These are phyloP conservation scores for Pisolithus marmoratus DNA, from an alignment of 768 basidiomycete species.

Conservation along the genomic window DNA sequence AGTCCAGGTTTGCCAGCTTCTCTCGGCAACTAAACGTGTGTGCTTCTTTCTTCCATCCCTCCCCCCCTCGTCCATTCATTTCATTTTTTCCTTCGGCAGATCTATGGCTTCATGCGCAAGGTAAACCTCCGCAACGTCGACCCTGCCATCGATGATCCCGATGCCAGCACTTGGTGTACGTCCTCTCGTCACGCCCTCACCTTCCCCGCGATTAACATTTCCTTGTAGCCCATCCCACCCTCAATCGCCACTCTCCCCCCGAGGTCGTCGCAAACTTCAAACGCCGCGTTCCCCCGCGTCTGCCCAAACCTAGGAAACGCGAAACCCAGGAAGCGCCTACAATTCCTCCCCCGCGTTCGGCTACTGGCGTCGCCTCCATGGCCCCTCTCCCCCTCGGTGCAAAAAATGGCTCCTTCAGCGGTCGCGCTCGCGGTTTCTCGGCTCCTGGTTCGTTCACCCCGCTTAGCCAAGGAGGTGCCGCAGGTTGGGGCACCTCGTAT, in stretches of 20 bases:
- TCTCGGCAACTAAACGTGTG: conserved; percentile 93
- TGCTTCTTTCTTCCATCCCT: conserved; percentile 30
- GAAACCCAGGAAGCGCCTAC: conserved; percentile 62
- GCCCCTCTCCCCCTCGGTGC: conserved; percentile 42
- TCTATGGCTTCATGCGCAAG: conserved; percentile 98
- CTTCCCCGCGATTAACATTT: conserved; percentile 15
- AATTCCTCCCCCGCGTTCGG: conserved; percentile 73
- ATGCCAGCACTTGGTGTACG: conserved; percentile 96
- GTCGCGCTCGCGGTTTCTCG: conserved; percentile 74
- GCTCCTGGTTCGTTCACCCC: conserved; percentile 78
- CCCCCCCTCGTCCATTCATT: conserved; percentile 19
- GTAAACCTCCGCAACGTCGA: conserved; percentile 94
- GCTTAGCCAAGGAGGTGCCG: conserved; percentile 50
- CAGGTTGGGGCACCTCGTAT: conserved; percentile 58
- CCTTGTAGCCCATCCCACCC: conserved; percentile 75
- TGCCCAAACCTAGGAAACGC: conserved; percentile 82
- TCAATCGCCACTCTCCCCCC: conserved; percentile 84
- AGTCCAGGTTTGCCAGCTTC: conserved; percentile 96
- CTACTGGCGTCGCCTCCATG: conserved; percentile 62
- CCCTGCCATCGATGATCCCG: conserved; percentile 91
- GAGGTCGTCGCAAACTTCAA: conserved; percentile 94
- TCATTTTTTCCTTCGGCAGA: conserved; percentile 42
- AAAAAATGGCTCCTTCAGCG: conserved; percentile 38
- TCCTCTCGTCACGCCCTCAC: conserved; percentile 20
- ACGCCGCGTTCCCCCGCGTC: conserved; percentile 88